These are phyloP conservation scores for Xerocomellus chrysenteron DNA, from an alignment of 768 basidiomycete genomes.

Conservation along the genomic window DNA sequence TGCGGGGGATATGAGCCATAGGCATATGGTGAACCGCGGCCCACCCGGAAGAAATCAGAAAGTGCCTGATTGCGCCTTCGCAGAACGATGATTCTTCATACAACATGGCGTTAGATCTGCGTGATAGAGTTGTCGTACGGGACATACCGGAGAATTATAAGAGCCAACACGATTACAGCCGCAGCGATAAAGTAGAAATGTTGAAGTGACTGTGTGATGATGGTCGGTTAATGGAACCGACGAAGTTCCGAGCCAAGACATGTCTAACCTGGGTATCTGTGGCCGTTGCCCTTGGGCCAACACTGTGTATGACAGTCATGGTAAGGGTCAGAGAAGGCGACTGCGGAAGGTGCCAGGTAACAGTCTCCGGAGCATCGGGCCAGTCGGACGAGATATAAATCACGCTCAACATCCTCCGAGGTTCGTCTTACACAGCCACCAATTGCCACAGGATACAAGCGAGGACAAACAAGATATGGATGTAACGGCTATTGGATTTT, in stretches of 20 bases:
- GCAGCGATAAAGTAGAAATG: slow-evolving; percentile 27
- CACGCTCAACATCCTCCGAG: too few species aligned
- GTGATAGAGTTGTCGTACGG: background rate
- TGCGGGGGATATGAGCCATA: slow-evolving; percentile 3
- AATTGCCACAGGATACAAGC: slow-evolving; percentile 24
- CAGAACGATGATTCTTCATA: slow-evolving; percentile 21
- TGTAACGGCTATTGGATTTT: background rate
- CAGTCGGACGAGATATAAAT: background rate
- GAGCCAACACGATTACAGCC: slow-evolving; percentile 5
- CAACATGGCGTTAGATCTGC: background rate
- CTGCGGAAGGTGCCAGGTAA: background rate
- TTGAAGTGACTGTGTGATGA: slow-evolving; percentile 17
- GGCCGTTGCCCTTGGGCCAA: background rate
- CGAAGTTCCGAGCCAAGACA: background rate
- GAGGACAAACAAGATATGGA: slow-evolving; percentile 14
- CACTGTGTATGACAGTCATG: slow-evolving; percentile 9
- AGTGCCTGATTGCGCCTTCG: slow-evolving; percentile 21
- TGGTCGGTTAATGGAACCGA: background rate
- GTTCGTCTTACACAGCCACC: slow-evolving; percentile 5
- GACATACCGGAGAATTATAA: slow-evolving; percentile 24
- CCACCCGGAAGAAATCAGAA: slow-evolving; percentile 22
- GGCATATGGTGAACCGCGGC: background rate
- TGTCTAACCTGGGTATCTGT: slow-evolving; percentile 14
- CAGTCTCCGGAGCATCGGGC: background rate
- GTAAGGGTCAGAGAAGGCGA: background rate